Percentiles rank a stretch among this genome's conserved stretches.
Conservation (phyloP, 139 green algal genomes). For the Monoraphidium neglectum region DNA sequence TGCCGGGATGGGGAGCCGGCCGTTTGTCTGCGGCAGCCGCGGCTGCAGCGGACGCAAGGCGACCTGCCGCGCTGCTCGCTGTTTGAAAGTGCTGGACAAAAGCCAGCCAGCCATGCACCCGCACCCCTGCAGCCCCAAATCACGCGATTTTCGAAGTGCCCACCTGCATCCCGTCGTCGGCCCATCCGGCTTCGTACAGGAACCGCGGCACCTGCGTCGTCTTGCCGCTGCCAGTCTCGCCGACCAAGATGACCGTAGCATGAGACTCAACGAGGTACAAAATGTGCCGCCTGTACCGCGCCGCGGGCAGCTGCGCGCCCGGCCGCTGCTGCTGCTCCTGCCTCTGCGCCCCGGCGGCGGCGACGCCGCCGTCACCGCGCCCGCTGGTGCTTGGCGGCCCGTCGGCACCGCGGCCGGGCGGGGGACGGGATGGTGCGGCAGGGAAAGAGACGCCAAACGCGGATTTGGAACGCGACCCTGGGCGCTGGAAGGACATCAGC, state of each 20-base stretch:
- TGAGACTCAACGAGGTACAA: slow-evolving; percentile 83
- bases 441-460: slow-evolving; percentile 37
- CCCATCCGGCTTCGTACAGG: slow-evolving; percentile 66
- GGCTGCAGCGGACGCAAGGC: no score
- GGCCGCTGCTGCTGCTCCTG: not conserved
- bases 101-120: no score
- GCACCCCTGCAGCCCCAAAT: no score
- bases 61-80: no score
- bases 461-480: slow-evolving; percentile 6
- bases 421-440: no score
- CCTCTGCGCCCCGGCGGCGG: not conserved
- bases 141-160: not conserved
- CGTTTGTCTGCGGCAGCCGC: no score
- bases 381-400: not conserved
- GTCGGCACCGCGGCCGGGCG: not conserved
- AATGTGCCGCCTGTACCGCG: slow-evolving; percentile 53
- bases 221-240: slow-evolving; percentile 95
- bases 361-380: not conserved
- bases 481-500: slow-evolving; percentile 26
- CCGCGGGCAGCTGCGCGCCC: slow-evolving; percentile 30
- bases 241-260: slow-evolving; percentile 81
- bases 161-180: slow-evolving; percentile 34
- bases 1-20: no score
- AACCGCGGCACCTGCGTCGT: slow-evolving; percentile 87
- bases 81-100: no score